phyloP scores from a whole-genome alignment of 441 rosid genomes.

The Metrosideros polymorpha region DNA sequence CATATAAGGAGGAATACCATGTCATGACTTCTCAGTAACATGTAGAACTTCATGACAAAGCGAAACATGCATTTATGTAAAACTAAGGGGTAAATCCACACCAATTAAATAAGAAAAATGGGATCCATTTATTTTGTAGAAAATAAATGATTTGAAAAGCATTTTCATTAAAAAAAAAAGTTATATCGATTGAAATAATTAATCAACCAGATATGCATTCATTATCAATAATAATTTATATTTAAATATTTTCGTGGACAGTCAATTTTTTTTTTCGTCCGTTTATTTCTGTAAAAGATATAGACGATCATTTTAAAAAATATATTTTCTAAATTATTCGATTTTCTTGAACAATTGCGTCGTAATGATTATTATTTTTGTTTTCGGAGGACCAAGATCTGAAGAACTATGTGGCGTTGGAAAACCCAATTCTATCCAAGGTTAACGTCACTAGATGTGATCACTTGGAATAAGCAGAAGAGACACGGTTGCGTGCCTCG shows the following conservation, averaged over 20 bases:
- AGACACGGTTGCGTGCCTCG: neutral
- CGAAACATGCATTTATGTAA: neutral
- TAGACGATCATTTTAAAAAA: fast-evolving
- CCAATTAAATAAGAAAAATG: neutral
- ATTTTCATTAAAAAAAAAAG: neutral
- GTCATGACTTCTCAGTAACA: neutral
- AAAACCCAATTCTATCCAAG: neutral
- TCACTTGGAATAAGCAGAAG: neutral
- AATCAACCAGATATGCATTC: neutral
- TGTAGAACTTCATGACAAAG: neutral
- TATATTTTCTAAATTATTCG: neutral
- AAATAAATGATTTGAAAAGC: too few species aligned
- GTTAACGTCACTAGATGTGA: neutral
- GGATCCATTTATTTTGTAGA: fast-evolving
- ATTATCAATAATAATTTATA: neutral
- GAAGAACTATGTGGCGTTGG: neutral
- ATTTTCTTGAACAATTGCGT: neutral
- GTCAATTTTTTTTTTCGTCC: neutral
- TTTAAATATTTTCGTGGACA: neutral
- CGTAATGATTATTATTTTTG: fast-evolving
- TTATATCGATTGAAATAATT: neutral
- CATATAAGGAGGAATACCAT: neutral
- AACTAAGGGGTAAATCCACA: neutral
- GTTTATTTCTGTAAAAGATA: neutral
- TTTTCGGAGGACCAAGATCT: neutral